Base-by-base conservation (phyloP, 1,139 yeast genomes). In the Lodderomyces margitis region DNA sequence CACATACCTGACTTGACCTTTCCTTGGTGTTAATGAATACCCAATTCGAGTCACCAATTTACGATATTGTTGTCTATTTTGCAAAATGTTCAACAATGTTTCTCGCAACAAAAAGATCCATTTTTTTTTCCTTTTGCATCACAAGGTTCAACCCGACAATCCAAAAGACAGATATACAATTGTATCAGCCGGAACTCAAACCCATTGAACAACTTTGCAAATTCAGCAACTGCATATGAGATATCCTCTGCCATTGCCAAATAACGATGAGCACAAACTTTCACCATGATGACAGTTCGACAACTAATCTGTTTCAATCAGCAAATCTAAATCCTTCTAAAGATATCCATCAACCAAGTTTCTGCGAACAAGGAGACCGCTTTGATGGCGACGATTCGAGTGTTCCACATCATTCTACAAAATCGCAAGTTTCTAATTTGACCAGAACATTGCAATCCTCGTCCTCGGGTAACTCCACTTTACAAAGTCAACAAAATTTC, bases 381-480 rank as follows among this genome's bases (percentile, higher is more conserved):
- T 16, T 24, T 42, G n/a, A 36, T 41, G 7, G 15, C 34, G 14
- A n/a, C 34, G 14, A 34, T 41, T 36, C 46, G 39, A 23, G 5
- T 28, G 5, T n/a, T 4, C 32, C 17, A 3, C 32, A 11, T 3
- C 32, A 28, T 9, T 36, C 25, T 15, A 21, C 28, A 8, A 50
- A 41, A 24, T 52, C 56, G 31, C 56, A 57, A 38, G 57, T 66
- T 25, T 70, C 75, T 30, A 70, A 70, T 50, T 55, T 70, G 42
- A 70, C 76, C 38, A 66, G 60, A 45, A 70, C 65, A 44, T 57
- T 68, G 44, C 54, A 66, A 50, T 57, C 62, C 28, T 41, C 56
- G 23, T 21, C 45, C 3, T 23, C 41, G 3, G 14, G 11, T 11
- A 21, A 35, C 10, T 21, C 19, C 12, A 36, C 11, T 21, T 32